Evolutionary conservation across 2,329 filamentous ascomycete species (phyloP).

Genomic region (Xylariaceae sp.): DNA sequence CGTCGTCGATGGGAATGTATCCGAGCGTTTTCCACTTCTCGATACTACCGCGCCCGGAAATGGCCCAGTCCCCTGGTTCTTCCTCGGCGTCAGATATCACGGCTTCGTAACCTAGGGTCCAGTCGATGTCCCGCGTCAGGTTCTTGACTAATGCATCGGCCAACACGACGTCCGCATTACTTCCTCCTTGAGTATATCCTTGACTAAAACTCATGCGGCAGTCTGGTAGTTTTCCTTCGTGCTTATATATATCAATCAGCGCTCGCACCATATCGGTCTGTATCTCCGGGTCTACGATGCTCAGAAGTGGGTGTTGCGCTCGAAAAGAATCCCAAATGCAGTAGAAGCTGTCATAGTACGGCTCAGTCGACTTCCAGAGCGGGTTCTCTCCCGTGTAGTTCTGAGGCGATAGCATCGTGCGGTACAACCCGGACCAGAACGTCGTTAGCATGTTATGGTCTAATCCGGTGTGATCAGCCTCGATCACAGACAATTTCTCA

Average conservation of each 20-base stretch:
- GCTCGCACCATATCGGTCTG: conserved; percentile 68
- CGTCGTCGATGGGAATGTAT: conserved; percentile 70
- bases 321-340: conserved; percentile 74
- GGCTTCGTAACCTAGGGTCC: conserved; percentile 68
- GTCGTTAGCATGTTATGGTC: conserved; percentile 55
- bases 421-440: conserved; percentile 70
- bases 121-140: conserved; percentile 60
- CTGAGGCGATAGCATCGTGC: conserved; percentile 66
- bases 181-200: conserved; percentile 72
- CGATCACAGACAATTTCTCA: conserved; percentile 57
- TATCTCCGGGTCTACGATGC: conserved; percentile 63
- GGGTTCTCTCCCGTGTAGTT: conserved; percentile 75
- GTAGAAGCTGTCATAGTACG: conserved; percentile 68
- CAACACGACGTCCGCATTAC: conserved; percentile 69
- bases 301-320: conserved; percentile 67
- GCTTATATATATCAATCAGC: conserved; percentile 66
- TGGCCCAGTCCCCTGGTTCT: conserved; percentile 63
- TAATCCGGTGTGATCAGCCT: conserved; percentile 51
- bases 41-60: conserved; percentile 67
- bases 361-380: conserved; percentile 63
- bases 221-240: conserved; percentile 63
- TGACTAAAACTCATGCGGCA: conserved; percentile 75
- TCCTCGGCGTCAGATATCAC: conserved; percentile 67
- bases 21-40: conserved; percentile 65
- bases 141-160: conserved; percentile 69